Evolutionary conservation across 192 early-diverging fungal species (phyloP), one percentile per base, ranked within the genome.

Genomic region (Coemansia sp.): DNA sequence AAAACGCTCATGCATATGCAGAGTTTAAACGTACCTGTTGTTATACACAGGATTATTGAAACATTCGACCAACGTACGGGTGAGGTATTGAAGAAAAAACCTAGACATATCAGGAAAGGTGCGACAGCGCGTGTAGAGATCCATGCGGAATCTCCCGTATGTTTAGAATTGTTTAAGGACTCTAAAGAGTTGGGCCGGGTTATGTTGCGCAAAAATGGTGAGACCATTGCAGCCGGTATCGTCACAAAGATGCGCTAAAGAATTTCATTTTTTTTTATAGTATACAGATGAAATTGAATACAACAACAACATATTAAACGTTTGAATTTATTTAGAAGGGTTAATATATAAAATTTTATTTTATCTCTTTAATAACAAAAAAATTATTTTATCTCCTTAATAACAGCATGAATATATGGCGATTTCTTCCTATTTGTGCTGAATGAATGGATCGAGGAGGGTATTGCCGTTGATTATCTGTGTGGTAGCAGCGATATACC

Each of bases 171-270:
- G 7, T 93, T 88, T 55, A 82, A 82, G 53, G 88, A 88, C 22
- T 87, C 83, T n/a, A 91, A 91, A 65, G 87, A 92, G 17, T 69
- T 96, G 30, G 94, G 94, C 0, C 73, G 96, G 13, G 64, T 99
- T 33, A 89, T 87, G 82, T 66, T 99, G 58, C 80, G 96, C 27
- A 84, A 83, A 51, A 88, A 81, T 15, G 86, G 87, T 23, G 85
- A 90, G 53, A 94, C 91, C 0, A 83, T 96, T 29, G 94, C 92
- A 29, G 94, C 92, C 13, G 95, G 95, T 2, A 83, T 93, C 23
- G 83, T 89, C 4, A 84, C 67, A n/a, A n/a, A n/a, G n/a, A n/a
- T n/a, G n/a, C n/a, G n/a, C n/a, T n/a, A n/a, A n/a, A n/a, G n/a
- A n/a, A n/a, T n/a, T n/a, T n/a, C n/a, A n/a, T n/a, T n/a, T n/a